These are phyloP conservation scores for Bremia lactucae DNA, from an alignment of 352 stramenopile genomes.

Conservation along the genomic window DNA sequence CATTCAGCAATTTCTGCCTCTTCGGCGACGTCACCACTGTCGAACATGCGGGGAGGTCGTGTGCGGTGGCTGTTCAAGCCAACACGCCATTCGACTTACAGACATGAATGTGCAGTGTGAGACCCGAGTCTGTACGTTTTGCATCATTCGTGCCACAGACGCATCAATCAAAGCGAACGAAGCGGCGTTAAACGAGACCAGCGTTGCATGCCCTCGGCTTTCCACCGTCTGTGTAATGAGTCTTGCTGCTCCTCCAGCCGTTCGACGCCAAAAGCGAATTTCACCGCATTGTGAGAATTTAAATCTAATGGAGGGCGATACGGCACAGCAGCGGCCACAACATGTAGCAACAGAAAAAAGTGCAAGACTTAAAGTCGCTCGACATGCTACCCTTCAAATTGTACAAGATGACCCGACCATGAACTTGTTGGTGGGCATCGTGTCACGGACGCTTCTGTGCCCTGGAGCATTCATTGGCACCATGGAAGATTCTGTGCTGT, in stretches of 20 bases:
- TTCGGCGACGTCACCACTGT: conserved; percentile 67
- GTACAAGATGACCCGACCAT: conserved; percentile 58
- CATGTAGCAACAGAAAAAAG: conserved; percentile 36
- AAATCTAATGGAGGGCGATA: conserved; percentile 43
- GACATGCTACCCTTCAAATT: conserved; percentile 38
- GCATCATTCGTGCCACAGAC: conserved; percentile 64
- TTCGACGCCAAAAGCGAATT: conserved; percentile 25
- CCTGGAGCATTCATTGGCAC: conserved; percentile 61
- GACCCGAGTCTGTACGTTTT: conserved; percentile 73
- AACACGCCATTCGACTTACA: conserved; percentile 59
- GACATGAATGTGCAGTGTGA: conserved; percentile 72
- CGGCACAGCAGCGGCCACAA: conserved; percentile 57
- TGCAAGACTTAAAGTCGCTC: conserved; percentile 35
- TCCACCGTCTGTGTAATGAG: conserved; percentile 21
- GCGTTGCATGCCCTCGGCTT: conserved; percentile 5
- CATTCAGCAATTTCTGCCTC: conserved; percentile 71
- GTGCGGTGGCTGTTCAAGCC: conserved; percentile 58
- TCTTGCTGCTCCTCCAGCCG: conserved; percentile 6
- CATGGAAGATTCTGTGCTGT: conserved; percentile 39
- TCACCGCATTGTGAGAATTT: conserved; percentile 52
- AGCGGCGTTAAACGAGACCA: conserved; percentile 25
- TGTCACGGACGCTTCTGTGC: conserved; percentile 54
- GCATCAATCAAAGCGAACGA: conserved; percentile 55
- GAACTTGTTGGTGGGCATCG: conserved; percentile 58
- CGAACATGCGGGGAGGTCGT: conserved; percentile 71